These are phyloP conservation scores for Martensiomyces pterosporus DNA, from an alignment of 192 early-diverging fungal species.

Conservation along the genomic window DNA sequence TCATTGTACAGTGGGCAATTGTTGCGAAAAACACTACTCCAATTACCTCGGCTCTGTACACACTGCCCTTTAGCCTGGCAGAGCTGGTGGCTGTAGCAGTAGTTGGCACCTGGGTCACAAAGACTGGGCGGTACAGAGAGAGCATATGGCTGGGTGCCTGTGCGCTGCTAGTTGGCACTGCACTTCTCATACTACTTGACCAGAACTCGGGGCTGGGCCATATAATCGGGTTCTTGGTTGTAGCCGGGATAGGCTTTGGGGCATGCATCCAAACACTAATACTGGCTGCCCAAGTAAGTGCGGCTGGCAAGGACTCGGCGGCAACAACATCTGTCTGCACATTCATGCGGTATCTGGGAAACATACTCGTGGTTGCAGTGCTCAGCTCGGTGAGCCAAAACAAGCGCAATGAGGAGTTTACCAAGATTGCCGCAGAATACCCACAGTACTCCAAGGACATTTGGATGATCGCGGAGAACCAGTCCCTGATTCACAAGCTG, in stretches of 20 bases:
- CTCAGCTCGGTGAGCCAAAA: slow-evolving; percentile 16
- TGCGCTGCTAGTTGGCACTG: slow-evolving; percentile 4
- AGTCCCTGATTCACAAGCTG: slow-evolving; percentile 29
- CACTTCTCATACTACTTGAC: not conserved
- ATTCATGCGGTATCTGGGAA: slow-evolving; percentile 19
- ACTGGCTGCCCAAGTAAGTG: slow-evolving; percentile 13
- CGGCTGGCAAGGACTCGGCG: slow-evolving; percentile 10
- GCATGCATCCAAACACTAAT: slow-evolving; percentile 17
- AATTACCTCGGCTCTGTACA: slow-evolving; percentile 17
- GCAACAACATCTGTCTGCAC: slow-evolving; percentile 8
- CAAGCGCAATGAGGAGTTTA: slow-evolving; percentile 5
- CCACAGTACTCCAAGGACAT: slow-evolving; percentile 11
- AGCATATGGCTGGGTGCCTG: slow-evolving; percentile 13
- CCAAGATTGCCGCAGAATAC: not conserved
- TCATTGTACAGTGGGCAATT: slow-evolving; percentile 17
- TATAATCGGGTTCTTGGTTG: slow-evolving; percentile 10
- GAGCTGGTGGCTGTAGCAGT: slow-evolving; percentile 9
- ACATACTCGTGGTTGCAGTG: slow-evolving; percentile 15
- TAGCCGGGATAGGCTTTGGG: slow-evolving; percentile 13
- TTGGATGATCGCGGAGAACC: slow-evolving; percentile 3
- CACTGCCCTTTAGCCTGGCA: slow-evolving; percentile 6
- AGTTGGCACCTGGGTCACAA: slow-evolving; percentile 8
- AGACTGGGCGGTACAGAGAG: slow-evolving; percentile 11
- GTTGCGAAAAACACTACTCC: slow-evolving; percentile 15
- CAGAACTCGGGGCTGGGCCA: not conserved